Evolutionary conservation across 1,284 basidiomycete genomes (phyloP), one percentile per base, ranked within the genome.

Genomic region (Pascua guehoae): DNA sequence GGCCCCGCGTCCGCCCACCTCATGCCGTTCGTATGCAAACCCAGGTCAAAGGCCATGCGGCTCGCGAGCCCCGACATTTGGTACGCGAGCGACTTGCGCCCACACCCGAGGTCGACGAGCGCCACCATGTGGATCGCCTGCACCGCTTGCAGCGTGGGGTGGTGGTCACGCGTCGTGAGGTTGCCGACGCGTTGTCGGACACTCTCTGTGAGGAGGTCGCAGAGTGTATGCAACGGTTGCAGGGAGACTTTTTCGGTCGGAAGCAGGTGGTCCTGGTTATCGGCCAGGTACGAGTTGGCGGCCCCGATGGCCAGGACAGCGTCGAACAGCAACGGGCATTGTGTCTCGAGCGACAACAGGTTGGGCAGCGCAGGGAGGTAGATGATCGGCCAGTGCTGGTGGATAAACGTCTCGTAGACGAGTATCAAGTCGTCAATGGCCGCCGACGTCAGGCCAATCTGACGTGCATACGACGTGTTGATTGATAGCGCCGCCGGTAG

Each of bases 391-490:
- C 60, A 62, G 60, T 56, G 57, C 4, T 51, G 57, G 51, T 62
- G 60, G 54, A 62, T 58, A 24, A 62, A 62, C 18, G 60, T 56
- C 41, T 58, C 57, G 40, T 53, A 62, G 12, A 62, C 54, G 32
- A 58, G 48, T 12, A 58, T 38, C 12, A 62, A 54, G 45, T 62
- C 60, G 51, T 62, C 54, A 24, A 62, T 51, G 4, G 42, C 54
- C 15, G 50, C 50, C 10, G 38, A 46, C 8, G 51, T 54, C n/a
- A 62, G 52, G 12, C 60, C 60, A 3, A 48, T 51, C 9, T 50
- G 46, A 14, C 37, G 32, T 16, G 51, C 56, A 32, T 32, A 32
- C 24, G 24, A 32, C 24, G 24, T 32, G 24, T 32, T 32, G 17
- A 40, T 40, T 8, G 51, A 53, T 5, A 47, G n/a, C 24, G 15